Conservation (phyloP, 805 yeast species). For the Wickerhamomyces tratensis region DNA sequence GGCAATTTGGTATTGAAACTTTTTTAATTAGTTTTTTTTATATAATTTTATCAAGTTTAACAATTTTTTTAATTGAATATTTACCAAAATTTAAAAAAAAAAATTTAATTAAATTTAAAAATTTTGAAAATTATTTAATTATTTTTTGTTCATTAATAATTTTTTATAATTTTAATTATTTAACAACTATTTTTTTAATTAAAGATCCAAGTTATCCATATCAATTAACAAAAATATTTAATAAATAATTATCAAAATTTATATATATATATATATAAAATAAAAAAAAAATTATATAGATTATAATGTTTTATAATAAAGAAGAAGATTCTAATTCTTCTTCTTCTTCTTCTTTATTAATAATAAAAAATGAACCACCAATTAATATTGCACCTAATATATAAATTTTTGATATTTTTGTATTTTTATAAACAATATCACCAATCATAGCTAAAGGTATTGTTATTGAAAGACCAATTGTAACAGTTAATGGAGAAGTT, state of each 20-base stretch:
- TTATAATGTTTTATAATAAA: too few species aligned
- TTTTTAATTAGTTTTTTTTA: constrained; percentile 44
- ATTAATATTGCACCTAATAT: constrained; percentile 75
- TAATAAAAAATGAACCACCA: constrained; percentile 71
- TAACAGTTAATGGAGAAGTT: constrained; percentile 91
- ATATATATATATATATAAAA: too few species aligned
- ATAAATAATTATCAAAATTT: too few species aligned
- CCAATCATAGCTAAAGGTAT: constrained; percentile 94
- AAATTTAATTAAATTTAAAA: neutral
- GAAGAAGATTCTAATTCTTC: constrained; percentile 11
- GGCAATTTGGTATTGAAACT: constrained; percentile 67
- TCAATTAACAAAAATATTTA: constrained; percentile 13
- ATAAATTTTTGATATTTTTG: constrained; percentile 52
- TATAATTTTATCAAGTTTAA: constrained; percentile 29
- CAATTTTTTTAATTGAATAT: constrained; percentile 30
- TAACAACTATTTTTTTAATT: constrained; percentile 9
- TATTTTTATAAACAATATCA: constrained; percentile 66
- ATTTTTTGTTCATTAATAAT: constrained; percentile 6
- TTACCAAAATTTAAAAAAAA: constrained; percentile 19
- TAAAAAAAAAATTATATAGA: too few species aligned
- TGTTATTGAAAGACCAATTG: constrained; percentile 88
- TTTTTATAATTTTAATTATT: constrained; percentile 10
- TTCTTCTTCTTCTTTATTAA: constrained; percentile 75
- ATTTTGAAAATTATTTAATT: constrained; percentile 2
- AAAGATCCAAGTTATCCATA: constrained; percentile 12